A percentile compares a stretch with the other conserved stretches of the same genome.
phyloP scores from a whole-genome alignment of 2,329 filamentous ascomycete genomes.

The Neonectria punicea region DNA sequence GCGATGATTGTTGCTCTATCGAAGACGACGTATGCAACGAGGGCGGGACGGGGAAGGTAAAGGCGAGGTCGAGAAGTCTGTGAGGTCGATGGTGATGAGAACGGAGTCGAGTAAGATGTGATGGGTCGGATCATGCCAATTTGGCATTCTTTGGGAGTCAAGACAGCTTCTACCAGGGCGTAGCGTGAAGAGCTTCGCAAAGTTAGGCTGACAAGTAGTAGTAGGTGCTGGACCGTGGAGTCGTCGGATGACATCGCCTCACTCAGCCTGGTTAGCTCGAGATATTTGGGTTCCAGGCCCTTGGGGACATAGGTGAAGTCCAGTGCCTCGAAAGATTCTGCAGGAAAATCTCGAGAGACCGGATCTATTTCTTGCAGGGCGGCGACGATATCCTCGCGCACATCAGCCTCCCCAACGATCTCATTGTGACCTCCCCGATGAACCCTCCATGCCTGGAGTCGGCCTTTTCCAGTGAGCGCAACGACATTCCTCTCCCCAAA shows the following conservation, averaged over 20 bases:
- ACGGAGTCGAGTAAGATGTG: constrained; percentile 69
- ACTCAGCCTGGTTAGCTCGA: constrained; percentile 61
- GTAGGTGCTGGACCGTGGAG: constrained; percentile 65
- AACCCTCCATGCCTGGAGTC: constrained; percentile 86
- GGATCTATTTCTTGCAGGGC: constrained; percentile 68
- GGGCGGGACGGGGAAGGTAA: constrained; percentile 79
- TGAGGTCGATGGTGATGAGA: constrained; percentile 50
- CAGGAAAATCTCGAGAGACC: constrained; percentile 58
- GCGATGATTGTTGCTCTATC: constrained; percentile 80
- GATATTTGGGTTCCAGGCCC: constrained; percentile 60
- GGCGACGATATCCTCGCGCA: constrained; percentile 70
- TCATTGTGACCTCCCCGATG: constrained; percentile 88
- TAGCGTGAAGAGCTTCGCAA: constrained; percentile 69
- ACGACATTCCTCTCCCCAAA: constrained; percentile 88
- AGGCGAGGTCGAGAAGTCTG: constrained; percentile 68
- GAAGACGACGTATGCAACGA: constrained; percentile 86
- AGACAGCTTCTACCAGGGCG: constrained; percentile 76
- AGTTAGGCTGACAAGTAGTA: constrained; percentile 70
- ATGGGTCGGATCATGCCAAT: constrained; percentile 77
- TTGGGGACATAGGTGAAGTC: constrained; percentile 80
- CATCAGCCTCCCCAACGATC: constrained; percentile 76
- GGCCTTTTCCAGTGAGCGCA: constrained; percentile 79
- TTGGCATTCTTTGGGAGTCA: constrained; percentile 63
- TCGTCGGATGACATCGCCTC: constrained; percentile 62
- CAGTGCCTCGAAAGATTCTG: constrained; percentile 75